A percentile compares a stretch with the other conserved stretches of the same genome.
Evolutionary conservation across 305 asterid genomes (phyloP).

Genomic region (Fraxinus sp.): DNA sequence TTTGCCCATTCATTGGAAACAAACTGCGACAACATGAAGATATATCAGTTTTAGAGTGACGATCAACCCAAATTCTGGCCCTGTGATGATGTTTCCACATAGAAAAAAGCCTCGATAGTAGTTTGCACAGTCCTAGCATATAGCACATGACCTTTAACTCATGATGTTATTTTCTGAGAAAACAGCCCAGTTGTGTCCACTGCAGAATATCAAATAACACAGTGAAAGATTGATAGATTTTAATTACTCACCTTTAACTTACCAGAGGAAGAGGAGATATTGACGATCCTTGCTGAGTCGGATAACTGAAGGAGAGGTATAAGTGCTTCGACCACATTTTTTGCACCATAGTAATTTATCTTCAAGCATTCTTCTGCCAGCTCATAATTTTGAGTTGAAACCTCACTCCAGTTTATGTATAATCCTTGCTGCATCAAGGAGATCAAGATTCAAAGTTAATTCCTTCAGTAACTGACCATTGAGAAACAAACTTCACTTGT

Average conservation of each 20-base stretch:
- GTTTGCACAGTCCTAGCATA: not conserved
- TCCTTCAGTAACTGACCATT: not conserved
- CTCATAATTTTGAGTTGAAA: conserved; percentile 37
- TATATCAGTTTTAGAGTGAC: not conserved
- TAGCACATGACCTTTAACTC: not conserved
- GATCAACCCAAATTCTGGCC: not conserved
- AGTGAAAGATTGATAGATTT: not conserved
- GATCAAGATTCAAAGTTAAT: not conserved
- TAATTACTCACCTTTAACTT: conserved; percentile 28
- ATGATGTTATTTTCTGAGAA: not conserved
- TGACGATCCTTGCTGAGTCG: conserved; percentile 55
- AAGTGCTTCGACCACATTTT: conserved; percentile 41
- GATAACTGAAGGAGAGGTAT: conserved; percentile 46
- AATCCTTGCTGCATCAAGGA: conserved; percentile 12
- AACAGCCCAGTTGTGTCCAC: not conserved
- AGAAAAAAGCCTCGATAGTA: not conserved
- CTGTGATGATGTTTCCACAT: not conserved
- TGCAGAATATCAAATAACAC: not conserved
- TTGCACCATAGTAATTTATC: conserved; percentile 52
- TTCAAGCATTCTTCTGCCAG: conserved; percentile 33
- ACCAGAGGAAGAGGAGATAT: conserved; percentile 41
- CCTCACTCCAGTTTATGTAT: conserved; percentile 22
- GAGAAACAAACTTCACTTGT: not conserved
- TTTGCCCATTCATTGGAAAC: conserved; percentile 42
- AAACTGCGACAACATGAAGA: conserved; percentile 24